Evolutionary conservation across 106 monocot genomes (phyloP), one percentile per base, ranked within the genome.

Genomic region (Dactylorhiza incarnata): DNA sequence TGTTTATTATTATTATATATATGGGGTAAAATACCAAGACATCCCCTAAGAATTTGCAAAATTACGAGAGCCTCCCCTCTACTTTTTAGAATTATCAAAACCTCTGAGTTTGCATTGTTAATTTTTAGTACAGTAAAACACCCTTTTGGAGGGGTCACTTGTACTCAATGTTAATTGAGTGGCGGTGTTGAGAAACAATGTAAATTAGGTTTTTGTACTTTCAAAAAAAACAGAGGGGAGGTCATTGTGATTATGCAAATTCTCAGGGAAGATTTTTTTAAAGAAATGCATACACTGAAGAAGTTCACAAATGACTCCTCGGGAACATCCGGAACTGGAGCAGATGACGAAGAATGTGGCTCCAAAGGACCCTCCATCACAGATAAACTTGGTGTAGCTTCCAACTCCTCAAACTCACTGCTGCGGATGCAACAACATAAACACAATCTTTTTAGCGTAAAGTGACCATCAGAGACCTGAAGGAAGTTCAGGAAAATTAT

Each of bases 371-470:
- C 82, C 56, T 86, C 86, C 26, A 86, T 82, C 19, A 78, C 79
- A 55, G 78, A 68, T 15, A 78, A 79, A 83, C 68, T 85, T 23
- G 82, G 87, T 62, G 85, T 82, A 22, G 84, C 85, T 81, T 90
- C 90, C 58, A 90, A 66, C 22, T 90, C 90, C 63, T 85, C 87
- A 81, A 85, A 90, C 72, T 87, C 90, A 83, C 79, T 90, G 55
- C 75, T 79, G 49, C 22, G 81, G 22, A 76, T 49, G 20, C 49
- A 75, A 49, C 7, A 70, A 11, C 46, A 70, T n/a, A 6, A 70
- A 37, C 15, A 70, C 69, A 70, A 45, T 44, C 45, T 25, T 70
- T 37, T 44, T 46, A 37, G n/a, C n/a, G 43, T 14, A 17, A 45
- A 70, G 69, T 11, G 12, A 66, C 12, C 29, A 66, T 14, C 13